These are phyloP conservation scores for Vaccinium corymbosum DNA, from an alignment of 148 eudicot genomes.

Conservation along the genomic window DNA sequence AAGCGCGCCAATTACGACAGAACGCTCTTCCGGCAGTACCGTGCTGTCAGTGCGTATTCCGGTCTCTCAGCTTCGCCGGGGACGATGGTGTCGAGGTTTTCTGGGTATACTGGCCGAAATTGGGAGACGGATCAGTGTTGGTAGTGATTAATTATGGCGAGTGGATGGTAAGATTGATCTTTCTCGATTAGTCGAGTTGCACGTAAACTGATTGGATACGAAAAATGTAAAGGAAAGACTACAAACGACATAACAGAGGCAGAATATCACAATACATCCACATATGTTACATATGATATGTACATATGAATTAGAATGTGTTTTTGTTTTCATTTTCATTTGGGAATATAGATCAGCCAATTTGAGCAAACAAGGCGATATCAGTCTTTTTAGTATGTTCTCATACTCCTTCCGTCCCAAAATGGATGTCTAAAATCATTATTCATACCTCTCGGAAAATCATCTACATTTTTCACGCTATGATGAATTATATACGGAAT, in stretches of 20 bases:
- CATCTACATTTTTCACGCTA: too few relatives aligned
- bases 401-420: neutral
- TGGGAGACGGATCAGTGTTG: conserved; percentile 85
- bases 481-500: too few relatives aligned
- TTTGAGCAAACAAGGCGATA: neutral
- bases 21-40: conserved; percentile 21
- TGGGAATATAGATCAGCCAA: too few relatives aligned
- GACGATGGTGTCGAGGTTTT: conserved; percentile 14
- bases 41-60: conserved; percentile 11
- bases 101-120: conserved; percentile 33
- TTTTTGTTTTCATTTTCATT: too few relatives aligned
- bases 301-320: neutral
- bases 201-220: too few relatives aligned
- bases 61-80: conserved; percentile 21
- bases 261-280: neutral
- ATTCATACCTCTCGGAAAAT: too few relatives aligned
- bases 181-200: neutral
- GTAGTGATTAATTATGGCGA: conserved; percentile 19
- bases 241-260: too few relatives aligned
- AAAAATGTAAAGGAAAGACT: neutral
- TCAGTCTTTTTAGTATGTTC: neutral
- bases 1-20: conserved; percentile 66
- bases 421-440: too few relatives aligned
- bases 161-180: neutral
- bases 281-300: neutral